Evolutionary conservation across 1,284 basidiomycete genomes (phyloP), one percentile per base, ranked within the genome.

Genomic region (Tilletia indica): DNA sequence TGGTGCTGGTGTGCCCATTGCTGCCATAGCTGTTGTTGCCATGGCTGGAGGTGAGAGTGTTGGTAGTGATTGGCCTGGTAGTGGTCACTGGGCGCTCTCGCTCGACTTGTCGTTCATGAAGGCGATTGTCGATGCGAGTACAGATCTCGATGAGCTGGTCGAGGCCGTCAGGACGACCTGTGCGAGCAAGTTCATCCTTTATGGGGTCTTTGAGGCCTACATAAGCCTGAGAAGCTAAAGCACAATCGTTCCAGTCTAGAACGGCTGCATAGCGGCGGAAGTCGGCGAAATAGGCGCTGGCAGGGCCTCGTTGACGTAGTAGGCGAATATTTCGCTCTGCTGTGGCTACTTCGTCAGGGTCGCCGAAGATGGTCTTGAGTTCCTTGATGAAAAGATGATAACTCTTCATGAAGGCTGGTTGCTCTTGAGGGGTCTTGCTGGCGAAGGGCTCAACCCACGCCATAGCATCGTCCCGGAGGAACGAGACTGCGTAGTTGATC

Each of bases 111-210:
- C 64, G 42, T n/a, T 42, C 64, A 21, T 67, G 36, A 31, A 67
- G 19, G 8, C 64, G 64, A 31, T 38, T 67, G 64, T 67, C 64
- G 64, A 67, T 67, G 64, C 64, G 64, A 36, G 42, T 42, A 21
- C 31, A 25, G 34, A 42, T 9, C 19, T 39, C 34, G 25, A 67
- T 67, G 38, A 67, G 64, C 25, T 67, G 31, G 31, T 67, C 34
- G 25, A 45, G 64, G 16, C 11, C 25, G 6, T 38, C 38, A 12
- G 64, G 38, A 4, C 42, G 38, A 38, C 64, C 64, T 4, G 38
- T 67, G 38, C 64, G 36, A 42, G 42, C 64, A 21, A 67, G 42
- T 19, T 67, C 64, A 19, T 67, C 64, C 25, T 67, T 67, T 36
- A 67, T 47, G 12, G 21, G 5, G 14, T 67, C 64, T 2, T 67